Evolutionary conservation across 2,329 filamentous ascomycete species (phyloP).

Genomic region (Niveomyces coronatus): DNA sequence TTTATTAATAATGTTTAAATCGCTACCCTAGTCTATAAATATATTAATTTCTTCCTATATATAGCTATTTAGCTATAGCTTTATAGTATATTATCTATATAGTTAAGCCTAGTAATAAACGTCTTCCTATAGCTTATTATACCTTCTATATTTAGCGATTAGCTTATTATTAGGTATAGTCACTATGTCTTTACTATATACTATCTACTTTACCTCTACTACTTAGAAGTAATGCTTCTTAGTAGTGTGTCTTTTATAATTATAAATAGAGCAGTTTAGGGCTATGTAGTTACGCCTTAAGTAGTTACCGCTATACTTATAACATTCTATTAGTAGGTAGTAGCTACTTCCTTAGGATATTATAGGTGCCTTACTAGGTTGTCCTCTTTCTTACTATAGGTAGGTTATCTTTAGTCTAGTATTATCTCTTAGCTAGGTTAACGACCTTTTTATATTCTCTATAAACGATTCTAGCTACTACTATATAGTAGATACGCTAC

Average conservation of each 20-base stretch:
- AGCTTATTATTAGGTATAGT: neutral
- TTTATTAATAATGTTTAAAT: neutral
- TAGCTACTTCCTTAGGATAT: too few relatives aligned
- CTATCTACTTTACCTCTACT: neutral
- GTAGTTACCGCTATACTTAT: neutral
- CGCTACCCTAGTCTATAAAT: neutral
- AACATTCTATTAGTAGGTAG: too few relatives aligned
- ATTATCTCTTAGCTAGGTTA: neutral
- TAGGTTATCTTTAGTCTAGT: neutral
- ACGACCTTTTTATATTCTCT: neutral
- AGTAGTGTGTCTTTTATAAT: neutral
- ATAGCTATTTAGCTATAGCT: neutral
- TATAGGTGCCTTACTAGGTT: neutral
- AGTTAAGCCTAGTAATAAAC: neutral
- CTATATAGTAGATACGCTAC: conserved; percentile 2
- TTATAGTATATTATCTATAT: neutral
- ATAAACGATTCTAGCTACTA: neutral
- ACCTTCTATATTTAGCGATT: neutral
- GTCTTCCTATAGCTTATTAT: neutral
- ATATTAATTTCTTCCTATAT: too few relatives aligned
- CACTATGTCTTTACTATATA: neutral
- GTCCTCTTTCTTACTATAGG: neutral
- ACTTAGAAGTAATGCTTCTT: neutral
- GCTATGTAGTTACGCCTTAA: neutral
- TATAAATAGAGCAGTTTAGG: neutral